A percentile compares a stretch with the other conserved stretches of the same genome.
Evolutionary conservation across 192 early-diverging fungal genomes (phyloP).

Genomic region (Borealophlyctis nickersoniae): DNA sequence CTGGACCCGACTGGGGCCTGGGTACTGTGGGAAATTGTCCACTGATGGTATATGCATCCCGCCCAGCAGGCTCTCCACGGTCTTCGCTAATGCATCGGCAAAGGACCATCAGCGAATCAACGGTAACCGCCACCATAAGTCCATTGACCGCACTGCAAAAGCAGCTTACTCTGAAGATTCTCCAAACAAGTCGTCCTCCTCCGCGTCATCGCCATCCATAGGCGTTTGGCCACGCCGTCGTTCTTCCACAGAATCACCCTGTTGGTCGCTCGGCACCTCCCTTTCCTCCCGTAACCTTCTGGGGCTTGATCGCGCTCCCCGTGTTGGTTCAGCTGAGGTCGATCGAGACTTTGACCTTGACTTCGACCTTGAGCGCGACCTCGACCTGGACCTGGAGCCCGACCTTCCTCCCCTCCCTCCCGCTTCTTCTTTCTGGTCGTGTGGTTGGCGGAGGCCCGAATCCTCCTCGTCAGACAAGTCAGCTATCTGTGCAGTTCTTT

Average conservation of each 20-base stretch:
- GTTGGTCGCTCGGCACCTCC: neutral
- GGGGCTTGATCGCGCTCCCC: neutral
- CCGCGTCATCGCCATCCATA: slow-evolving; percentile 4
- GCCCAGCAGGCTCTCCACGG: neutral
- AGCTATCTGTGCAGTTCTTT: too few species aligned
- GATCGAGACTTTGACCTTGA: neutral
- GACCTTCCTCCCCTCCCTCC: too few species aligned
- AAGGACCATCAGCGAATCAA: neutral
- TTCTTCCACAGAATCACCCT: too few species aligned
- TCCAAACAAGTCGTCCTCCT: slow-evolving; percentile 34
- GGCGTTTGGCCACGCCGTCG: too few species aligned
- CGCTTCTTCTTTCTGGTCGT: too few species aligned
- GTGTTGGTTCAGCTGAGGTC: neutral
- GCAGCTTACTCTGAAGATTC: slow-evolving; percentile 25
- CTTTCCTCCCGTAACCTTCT: neutral
- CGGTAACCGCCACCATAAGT: neutral
- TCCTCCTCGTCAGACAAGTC: too few species aligned
- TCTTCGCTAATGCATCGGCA: neutral
- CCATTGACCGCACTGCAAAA: too few species aligned
- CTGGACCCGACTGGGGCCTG: slow-evolving; percentile 6
- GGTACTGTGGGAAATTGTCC: neutral
- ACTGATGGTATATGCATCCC: neutral
- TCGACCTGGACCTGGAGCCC: slow-evolving; percentile 6
- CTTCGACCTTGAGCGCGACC: slow-evolving; percentile 9
- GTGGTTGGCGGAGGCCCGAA: too few species aligned